Percentiles rank a stretch among this genome's conserved stretches.
Evolutionary conservation across 768 basidiomycete species (phyloP).

Genomic region (Lactarius trivialis): DNA sequence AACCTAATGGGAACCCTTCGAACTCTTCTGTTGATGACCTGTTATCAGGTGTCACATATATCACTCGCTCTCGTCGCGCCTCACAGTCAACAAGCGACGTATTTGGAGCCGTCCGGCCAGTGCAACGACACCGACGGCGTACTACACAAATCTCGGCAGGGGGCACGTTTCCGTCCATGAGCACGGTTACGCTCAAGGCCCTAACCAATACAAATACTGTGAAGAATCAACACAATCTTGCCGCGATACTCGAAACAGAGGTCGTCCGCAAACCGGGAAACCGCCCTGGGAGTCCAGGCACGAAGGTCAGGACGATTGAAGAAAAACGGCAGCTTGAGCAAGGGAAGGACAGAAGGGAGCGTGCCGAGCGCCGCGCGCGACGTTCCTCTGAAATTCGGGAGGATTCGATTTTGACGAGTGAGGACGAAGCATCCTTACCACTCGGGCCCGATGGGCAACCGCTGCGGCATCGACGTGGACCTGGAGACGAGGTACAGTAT

Average conservation of each 20-base stretch:
- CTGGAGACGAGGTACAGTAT: slow-evolving; percentile 81
- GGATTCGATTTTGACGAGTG: slow-evolving; percentile 24
- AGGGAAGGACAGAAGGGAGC: slow-evolving; percentile 43
- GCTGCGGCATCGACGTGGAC: slow-evolving; percentile 48
- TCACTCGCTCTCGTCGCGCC: slow-evolving; percentile 16
- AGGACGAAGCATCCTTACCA: slow-evolving; percentile 27
- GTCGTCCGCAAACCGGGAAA: slow-evolving; percentile 62
- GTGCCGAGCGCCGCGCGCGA: slow-evolving; percentile 56
- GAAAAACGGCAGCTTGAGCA: slow-evolving; percentile 66
- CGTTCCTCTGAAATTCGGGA: slow-evolving; percentile 25
- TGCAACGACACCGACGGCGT: slow-evolving; percentile 7
- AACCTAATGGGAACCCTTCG: background rate
- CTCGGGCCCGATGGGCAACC: slow-evolving; percentile 30
- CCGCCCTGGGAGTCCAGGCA: slow-evolving; percentile 73
- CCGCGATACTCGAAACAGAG: slow-evolving; percentile 58
- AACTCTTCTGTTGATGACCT: background rate
- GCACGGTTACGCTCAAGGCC: slow-evolving; percentile 56
- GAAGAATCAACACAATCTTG: slow-evolving; percentile 58
- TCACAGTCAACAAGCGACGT: slow-evolving; percentile 34
- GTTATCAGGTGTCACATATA: background rate
- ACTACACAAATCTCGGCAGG: slow-evolving; percentile 23
- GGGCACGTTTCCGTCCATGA: slow-evolving; percentile 57
- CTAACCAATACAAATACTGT: slow-evolving; percentile 68
- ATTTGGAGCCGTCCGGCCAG: slow-evolving; percentile 27
- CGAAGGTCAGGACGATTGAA: slow-evolving; percentile 59